phyloP scores from a whole-genome alignment of 1,139 yeast species.

The Scheffersomyces segobiensis region DNA sequence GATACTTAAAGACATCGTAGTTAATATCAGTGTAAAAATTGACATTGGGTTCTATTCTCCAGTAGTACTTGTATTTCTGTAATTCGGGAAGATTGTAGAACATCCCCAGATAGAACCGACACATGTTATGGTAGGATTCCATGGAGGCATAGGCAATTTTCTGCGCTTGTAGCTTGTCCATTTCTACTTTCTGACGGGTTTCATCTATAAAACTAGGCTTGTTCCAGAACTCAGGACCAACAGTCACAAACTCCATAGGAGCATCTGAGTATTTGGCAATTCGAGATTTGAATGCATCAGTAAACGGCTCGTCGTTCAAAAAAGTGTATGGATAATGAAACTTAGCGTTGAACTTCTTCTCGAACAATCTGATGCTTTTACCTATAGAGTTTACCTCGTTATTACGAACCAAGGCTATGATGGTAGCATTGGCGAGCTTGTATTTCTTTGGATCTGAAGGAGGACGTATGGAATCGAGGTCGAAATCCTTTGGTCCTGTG shows the following conservation, averaged over 20 bases:
- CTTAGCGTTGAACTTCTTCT: slow-evolving; percentile 62
- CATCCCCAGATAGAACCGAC: slow-evolving; percentile 66
- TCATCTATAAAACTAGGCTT: slow-evolving; percentile 60
- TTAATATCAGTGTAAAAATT: slow-evolving; percentile 65
- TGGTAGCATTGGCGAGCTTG: slow-evolving; percentile 67
- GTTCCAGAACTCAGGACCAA: slow-evolving; percentile 61
- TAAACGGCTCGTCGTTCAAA: slow-evolving; percentile 68
- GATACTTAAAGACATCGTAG: slow-evolving; percentile 75
- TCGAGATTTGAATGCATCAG: slow-evolving; percentile 50
- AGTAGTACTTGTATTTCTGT: slow-evolving; percentile 57
- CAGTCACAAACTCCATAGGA: slow-evolving; percentile 56
- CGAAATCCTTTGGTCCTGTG: slow-evolving; percentile 51
- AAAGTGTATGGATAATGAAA: slow-evolving; percentile 82
- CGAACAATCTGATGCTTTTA: slow-evolving; percentile 57
- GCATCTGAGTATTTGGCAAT: slow-evolving; percentile 48
- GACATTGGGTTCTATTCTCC: slow-evolving; percentile 83
- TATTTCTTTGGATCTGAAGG: slow-evolving; percentile 31
- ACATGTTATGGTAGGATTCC: slow-evolving; percentile 77
- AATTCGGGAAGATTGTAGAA: slow-evolving; percentile 66
- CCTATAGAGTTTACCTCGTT: slow-evolving; percentile 53
- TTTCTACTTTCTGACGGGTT: slow-evolving; percentile 37
- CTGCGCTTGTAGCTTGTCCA: slow-evolving; percentile 39
- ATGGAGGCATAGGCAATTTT: slow-evolving; percentile 63
- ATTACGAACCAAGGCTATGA: slow-evolving; percentile 70
- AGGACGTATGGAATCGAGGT: slow-evolving; percentile 37